A percentile compares a stretch with the other conserved stretches of the same genome.
Evolutionary conservation across 2,329 filamentous ascomycete species (phyloP).

Genomic region (Cercospora sp.): DNA sequence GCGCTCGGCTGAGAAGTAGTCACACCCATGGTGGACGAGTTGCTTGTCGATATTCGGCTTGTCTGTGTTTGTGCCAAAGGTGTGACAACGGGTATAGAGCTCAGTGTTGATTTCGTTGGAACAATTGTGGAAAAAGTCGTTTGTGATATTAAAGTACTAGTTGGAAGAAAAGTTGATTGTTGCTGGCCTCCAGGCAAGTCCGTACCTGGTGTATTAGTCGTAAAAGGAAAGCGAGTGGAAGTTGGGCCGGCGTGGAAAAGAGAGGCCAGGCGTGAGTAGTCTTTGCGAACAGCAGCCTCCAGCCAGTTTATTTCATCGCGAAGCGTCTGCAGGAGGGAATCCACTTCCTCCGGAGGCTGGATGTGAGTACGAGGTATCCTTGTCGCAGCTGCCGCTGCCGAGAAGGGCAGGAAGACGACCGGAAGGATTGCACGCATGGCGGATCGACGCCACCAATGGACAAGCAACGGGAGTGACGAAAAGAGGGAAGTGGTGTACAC

Average conservation of each 20-base stretch:
- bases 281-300: constrained; percentile 22
- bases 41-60: neutral
- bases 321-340: constrained; percentile 16
- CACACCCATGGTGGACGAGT: constrained; percentile 3
- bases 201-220: constrained; percentile 8
- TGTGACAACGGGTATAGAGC: neutral
- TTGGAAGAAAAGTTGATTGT: constrained; percentile 1
- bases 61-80: neutral
- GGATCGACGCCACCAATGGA: constrained; percentile 16
- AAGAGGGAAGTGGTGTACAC: constrained; percentile 16
- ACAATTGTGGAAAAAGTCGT: constrained; percentile 7
- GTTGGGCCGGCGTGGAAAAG: constrained; percentile 20
- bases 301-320: constrained; percentile 25
- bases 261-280: constrained; percentile 18
- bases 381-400: constrained; percentile 31
- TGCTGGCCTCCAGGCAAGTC: constrained; percentile 2
- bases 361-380: constrained; percentile 23
- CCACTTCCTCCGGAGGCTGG: constrained; percentile 16
- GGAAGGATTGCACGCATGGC: constrained; percentile 28
- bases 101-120: neutral
- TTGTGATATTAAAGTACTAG: constrained; percentile 24
- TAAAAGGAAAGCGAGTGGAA: constrained; percentile 16
- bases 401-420: constrained; percentile 26
- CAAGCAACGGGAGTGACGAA: constrained; percentile 14
- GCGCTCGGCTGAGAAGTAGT: neutral